Evolutionary conservation across 2,329 filamentous ascomycete species (phyloP).

Genomic region (Ophiostoma montium): DNA sequence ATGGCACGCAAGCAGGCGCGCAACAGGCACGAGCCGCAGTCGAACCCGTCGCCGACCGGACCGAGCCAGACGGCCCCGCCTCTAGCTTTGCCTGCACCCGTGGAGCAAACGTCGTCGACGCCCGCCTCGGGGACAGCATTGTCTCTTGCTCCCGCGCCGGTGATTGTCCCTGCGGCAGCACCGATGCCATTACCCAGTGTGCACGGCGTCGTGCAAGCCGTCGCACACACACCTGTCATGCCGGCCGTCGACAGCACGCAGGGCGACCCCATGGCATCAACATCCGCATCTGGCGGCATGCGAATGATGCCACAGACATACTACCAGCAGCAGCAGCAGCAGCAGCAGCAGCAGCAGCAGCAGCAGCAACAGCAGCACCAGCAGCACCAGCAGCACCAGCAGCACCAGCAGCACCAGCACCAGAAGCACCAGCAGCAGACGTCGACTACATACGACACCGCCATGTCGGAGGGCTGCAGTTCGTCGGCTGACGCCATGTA

Average conservation of each 20-base stretch:
- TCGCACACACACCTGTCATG: not conserved
- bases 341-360: not conserved
- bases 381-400: not conserved
- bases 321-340: not conserved
- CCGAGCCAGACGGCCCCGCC: too few species aligned
- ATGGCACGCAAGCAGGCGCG: slow-evolving; percentile 9
- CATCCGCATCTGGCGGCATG: not conserved
- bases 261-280: not conserved
- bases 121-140: not conserved
- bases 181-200: not conserved
- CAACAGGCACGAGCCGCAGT: slow-evolving; percentile 7
- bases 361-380: not conserved
- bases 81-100: too few species aligned
- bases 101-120: not conserved
- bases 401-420: too few species aligned
- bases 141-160: not conserved
- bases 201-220: not conserved
- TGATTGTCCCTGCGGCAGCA: not conserved
- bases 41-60: not conserved
- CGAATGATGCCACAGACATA: not conserved
- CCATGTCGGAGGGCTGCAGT: not conserved
- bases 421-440: not conserved
- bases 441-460: not conserved
- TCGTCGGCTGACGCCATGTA: not conserved
- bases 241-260: not conserved